Evolutionary conservation across 768 basidiomycete species (phyloP), one percentile per base, ranked within the genome.

Genomic region (Candolleomyces efflorescens): DNA sequence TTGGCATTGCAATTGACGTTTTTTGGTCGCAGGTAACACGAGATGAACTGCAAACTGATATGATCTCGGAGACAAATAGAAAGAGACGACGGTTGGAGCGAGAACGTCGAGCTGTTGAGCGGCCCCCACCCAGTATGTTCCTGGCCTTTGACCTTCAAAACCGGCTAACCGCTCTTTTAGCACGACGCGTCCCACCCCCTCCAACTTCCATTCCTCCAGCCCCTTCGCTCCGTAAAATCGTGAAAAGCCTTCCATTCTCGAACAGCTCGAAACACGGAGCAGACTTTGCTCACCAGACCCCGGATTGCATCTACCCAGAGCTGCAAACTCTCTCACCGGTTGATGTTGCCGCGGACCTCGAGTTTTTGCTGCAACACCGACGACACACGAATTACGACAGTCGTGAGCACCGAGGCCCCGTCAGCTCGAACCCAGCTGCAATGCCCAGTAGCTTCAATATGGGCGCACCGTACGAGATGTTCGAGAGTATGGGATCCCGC

Each of bases 61-160:
- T 96, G 86, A 89, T 95, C 56, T 85, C 94, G 0, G 91, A 95
- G 64, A 87, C 90, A 5, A 94, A 92, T 69, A 78, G 90, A 61
- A 96, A 96, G 70, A 80, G 92, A 58, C 78, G 95, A 46, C 80
- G 84, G 49, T 71, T 98, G 37, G 94, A 98, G 68, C 80, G 94
- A 59, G 94, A 97, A 61, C 84, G 92, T 60, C 80, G 94, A 62
- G 81, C 82, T 0, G 67, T 86, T 12, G 94, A 94, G 63, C 76
- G 86, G n/a, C 87, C 90, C 10, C 84, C 82, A 48, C 84, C 87
- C 53, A 71, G 94, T 93, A 64, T 49, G 82, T 75, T 38, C 54
- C 11, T 27, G 37, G n/a, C 6, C 17, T 56, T 44, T 63, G 1
- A 15, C 26, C 7, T 23, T 9, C 36, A 11, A 12, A 18, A 7